phyloP scores from a whole-genome alignment of 129 eudicot genomes.

The Mikania micrantha region DNA sequence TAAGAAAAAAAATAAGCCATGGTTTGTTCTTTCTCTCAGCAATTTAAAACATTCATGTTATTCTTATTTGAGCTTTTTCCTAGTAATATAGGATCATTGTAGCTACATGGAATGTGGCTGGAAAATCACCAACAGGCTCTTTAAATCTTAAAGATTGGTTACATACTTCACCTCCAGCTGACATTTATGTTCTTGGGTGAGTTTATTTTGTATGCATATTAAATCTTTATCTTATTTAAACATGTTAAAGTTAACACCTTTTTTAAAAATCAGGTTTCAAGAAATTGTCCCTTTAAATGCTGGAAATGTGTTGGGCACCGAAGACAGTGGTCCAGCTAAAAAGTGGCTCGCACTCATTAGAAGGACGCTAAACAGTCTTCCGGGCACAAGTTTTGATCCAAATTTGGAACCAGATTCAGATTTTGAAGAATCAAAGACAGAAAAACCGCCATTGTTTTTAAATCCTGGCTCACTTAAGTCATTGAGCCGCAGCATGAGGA shows the following conservation, averaged over 20 bases:
- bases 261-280: slow-evolving; percentile 54
- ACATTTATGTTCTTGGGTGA: slow-evolving; percentile 93
- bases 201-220: slow-evolving; percentile 7
- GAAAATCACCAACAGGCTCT: slow-evolving; percentile 75
- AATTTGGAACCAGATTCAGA: slow-evolving; percentile 55
- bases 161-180: slow-evolving; percentile 90
- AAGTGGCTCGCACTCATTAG: slow-evolving; percentile 79
- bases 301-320: slow-evolving; percentile 92
- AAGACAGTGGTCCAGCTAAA: slow-evolving; percentile 85
- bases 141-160: slow-evolving; percentile 93
- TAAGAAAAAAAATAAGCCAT: neutral
- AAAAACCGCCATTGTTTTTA: slow-evolving; percentile 39
- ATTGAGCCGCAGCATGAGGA: slow-evolving; percentile 73
- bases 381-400: slow-evolving; percentile 53
- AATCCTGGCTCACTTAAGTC: slow-evolving; percentile 61
- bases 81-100: slow-evolving; percentile 56
- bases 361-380: slow-evolving; percentile 70
- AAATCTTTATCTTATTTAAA: neutral
- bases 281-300: slow-evolving; percentile 97
- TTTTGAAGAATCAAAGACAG: slow-evolving; percentile 54
- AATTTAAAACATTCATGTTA: neutral
- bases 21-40: neutral
- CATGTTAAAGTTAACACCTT: neutral
- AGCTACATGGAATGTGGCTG: slow-evolving; percentile 98
- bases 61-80: neutral